Evolutionary conservation across 1,284 basidiomycete genomes (phyloP), one percentile per base, ranked within the genome.

Genomic region (Cutaneotrichosporon sp.): DNA sequence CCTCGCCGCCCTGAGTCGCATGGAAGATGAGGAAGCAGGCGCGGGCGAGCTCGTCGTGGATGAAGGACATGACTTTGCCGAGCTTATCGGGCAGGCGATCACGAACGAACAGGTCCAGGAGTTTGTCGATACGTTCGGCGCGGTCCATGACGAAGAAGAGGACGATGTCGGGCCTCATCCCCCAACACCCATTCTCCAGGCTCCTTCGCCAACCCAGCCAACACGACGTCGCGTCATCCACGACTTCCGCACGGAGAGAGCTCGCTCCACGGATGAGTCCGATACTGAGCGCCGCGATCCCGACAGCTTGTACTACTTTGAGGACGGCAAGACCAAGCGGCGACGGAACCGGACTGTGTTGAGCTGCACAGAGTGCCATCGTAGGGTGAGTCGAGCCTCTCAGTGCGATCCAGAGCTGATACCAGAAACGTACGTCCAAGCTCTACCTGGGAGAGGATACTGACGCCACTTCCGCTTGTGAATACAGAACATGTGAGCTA

Each of bases 331-430:
- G 60, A 61, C 66, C 50, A 77, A 77, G 67, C 67, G 74, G 59
- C 72, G 71, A 56, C 60, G 79, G 58, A 79, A 79, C 64, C 65
- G 79, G 56, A 76, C 75, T n/a, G 70, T 72, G 1, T 59, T 80
- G 72, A 80, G 78, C 57, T 80, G 78, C 65, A 63, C 67, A 52
- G 79, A 80, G 56, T 80, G 79, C 69, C 78, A 80, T 67, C 63
- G 79, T 26, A 68, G 79, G 66, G 74, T 75, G 61, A 75, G 78
- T 75, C 0, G 21, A 13, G 36, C 6, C 10, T 16, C n/a, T 7
- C 4, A n/a, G 0, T 50, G 56, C 53, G 22, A 9, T 30, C 50
- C 13, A 18, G n/a, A 31, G 34, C 61, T 62, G 49, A 64, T 55
- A 18, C 0, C 67, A 77, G 75, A 77, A 76, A 76, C 76, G 75